A percentile compares a stretch with the other conserved stretches of the same genome.
Evolutionary conservation across 1,139 yeast genomes (phyloP).

Genomic region (Hansenula lynferdii): DNA sequence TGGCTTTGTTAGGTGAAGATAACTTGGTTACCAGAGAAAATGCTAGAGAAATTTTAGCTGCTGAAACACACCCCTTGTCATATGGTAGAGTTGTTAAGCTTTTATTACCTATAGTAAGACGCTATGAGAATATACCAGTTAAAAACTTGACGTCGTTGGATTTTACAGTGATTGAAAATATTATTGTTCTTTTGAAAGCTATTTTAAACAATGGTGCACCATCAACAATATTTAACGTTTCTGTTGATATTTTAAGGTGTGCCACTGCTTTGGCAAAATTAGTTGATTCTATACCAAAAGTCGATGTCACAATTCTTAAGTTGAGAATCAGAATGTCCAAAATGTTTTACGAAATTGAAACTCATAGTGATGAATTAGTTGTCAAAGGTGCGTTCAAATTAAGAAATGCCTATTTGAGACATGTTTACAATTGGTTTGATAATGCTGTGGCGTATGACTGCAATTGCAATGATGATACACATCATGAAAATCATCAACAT

Average conservation of each 20-base stretch:
- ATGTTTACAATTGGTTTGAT: constrained; percentile 67
- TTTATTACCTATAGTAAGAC: constrained; percentile 22
- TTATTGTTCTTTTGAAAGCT: constrained; percentile 34
- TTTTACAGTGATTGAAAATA: constrained; percentile 34
- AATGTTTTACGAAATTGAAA: constrained; percentile 46
- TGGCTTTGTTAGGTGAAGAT: constrained; percentile 40
- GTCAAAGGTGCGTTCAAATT: constrained; percentile 51
- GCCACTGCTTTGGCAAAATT: constrained; percentile 31
- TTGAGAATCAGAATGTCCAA: constrained; percentile 58
- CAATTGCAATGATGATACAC: constrained; percentile 25
- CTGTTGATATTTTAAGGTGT: constrained; percentile 35
- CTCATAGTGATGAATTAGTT: constrained; percentile 36
- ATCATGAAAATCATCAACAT: constrained; percentile 24
- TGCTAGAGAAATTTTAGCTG: constrained; percentile 41
- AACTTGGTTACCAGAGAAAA: constrained; percentile 50
- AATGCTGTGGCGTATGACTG: constrained; percentile 35
- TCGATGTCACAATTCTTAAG: constrained; percentile 37
- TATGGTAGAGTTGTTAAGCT: constrained; percentile 33
- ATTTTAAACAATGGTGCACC: constrained; percentile 36
- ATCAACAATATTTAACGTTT: constrained; percentile 31
- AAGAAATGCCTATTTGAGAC: constrained; percentile 57
- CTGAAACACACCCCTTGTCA: constrained; percentile 39
- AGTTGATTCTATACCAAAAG: constrained; percentile 29
- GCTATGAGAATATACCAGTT: constrained; percentile 16
- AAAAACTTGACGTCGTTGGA: constrained; percentile 22